Evolutionary conservation across 495 filamentous ascomycete genomes (phyloP), one percentile per base, ranked within the genome.

Genomic region (Aspergillus egyptiacus): DNA sequence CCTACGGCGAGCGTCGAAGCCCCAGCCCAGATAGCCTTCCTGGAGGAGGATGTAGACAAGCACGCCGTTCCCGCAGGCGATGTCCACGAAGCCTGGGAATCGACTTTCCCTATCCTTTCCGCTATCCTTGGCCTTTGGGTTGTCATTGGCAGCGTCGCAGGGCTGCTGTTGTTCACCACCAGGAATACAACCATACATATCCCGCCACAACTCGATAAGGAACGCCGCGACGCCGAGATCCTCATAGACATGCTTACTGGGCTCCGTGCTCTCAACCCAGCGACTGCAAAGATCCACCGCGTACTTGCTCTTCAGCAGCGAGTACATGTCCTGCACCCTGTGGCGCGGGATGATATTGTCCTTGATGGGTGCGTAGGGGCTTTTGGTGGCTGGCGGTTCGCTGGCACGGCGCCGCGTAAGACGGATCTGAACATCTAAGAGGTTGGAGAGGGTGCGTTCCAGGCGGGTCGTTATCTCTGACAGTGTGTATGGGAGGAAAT

Each of bases 21-120:
- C 94, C 77, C 83, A 91, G 22, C 93, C 93, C 5, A 55, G 45
- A 65, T 87, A 97, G 5, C 91, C 91, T 70, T 97, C 90, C 56
- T 76, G 72, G 8, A 84, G 69, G 5, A 97, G 78, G 27, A 97
- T 78, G 56, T 91, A 79, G 9, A 95, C 86, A n/a, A 98, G 77
- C 1, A 97, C 76, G 11, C 93, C 93, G 60, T 96, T 97, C 5
- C 93, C 93, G 59, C 93, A 97, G 13, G 90, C 93, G 37, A 98
- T 84, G 60, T 97, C 94, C 8, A 96, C 87, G 58, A 98, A 98
- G 5, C 91, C 89, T 1, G 88, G 87, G 57, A 95, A 96, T 1
- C n/a, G 30, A 3, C 6, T 11, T 14, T 17, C 25, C n/a, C n/a
- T n/a, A n/a, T n/a, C n/a, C n/a, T n/a, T n/a, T n/a, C n/a, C n/a